Conservation (phyloP, 73 alveolate genomes). For the Paramecium biaurelia region DNA sequence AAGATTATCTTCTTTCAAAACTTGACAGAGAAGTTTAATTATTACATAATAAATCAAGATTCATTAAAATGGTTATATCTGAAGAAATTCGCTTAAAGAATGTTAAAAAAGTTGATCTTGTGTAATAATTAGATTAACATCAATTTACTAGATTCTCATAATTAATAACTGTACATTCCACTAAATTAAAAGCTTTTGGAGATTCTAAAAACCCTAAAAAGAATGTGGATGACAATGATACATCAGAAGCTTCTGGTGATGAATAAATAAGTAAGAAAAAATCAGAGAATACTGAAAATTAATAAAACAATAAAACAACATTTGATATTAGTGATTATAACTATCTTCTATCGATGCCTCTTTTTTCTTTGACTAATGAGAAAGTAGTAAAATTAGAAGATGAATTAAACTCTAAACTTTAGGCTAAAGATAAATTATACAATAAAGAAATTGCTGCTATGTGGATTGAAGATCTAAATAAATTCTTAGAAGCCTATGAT, state of each 20-base stretch:
- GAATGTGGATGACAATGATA: constrained; percentile 44
- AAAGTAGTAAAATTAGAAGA: constrained; percentile 73
- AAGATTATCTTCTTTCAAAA: constrained; percentile 92
- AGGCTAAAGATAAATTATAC: constrained; percentile 62
- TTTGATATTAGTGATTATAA: constrained; percentile 82
- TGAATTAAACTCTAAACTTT: constrained; percentile 69
- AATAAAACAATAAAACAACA: background rate
- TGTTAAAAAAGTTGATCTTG: constrained; percentile 66
- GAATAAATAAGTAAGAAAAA: constrained; percentile 60
- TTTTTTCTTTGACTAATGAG: constrained; percentile 79
- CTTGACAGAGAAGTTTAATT: constrained; percentile 89
- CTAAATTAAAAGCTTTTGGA: background rate
- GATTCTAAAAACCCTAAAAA: constrained; percentile 19
- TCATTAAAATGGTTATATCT: constrained; percentile 83
- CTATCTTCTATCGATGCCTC: constrained; percentile 77
- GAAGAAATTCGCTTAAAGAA: constrained; percentile 83
- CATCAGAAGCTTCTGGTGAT: background rate
- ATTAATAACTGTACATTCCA: background rate
- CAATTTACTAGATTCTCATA: constrained; percentile 52
- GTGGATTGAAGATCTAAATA: constrained; percentile 83
- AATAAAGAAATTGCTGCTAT: constrained; percentile 59
- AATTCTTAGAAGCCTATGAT: constrained; percentile 35
- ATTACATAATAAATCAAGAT: constrained; percentile 90
- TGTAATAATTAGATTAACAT: constrained; percentile 49
- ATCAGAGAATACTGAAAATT: constrained; percentile 42